Conservation (phyloP, 208 protist species). For the Trypanosoma cruzi region DNA sequence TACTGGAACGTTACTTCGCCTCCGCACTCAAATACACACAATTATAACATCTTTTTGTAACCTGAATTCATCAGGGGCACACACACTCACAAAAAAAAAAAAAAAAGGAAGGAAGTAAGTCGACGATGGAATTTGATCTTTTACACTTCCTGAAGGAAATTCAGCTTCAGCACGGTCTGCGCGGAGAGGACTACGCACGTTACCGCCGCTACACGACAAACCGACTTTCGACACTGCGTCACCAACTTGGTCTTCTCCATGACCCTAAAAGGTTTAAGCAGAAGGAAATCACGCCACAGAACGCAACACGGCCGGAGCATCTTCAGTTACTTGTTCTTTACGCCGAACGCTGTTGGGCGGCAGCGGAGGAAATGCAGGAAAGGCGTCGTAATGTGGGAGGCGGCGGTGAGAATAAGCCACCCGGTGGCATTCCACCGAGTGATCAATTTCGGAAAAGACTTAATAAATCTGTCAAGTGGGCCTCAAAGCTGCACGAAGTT, state of each 20-base stretch:
- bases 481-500: conserved; percentile 51
- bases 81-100: too few relatives aligned
- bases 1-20: too few relatives aligned
- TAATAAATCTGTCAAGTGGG: conserved; percentile 88
- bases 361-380: conserved; percentile 66
- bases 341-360: conserved; percentile 86
- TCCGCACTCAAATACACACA: too few relatives aligned
- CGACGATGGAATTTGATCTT: conserved; percentile 72
- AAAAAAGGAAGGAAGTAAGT: conserved; percentile 5
- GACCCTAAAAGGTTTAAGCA: conserved; percentile 81
- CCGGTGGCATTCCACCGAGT: conserved; percentile 59
- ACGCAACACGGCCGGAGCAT: conserved; percentile 61
- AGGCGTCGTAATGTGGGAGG: conserved; percentile 43
- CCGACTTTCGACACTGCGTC: conserved; percentile 71
- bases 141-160: conserved; percentile 82
- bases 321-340: conserved; percentile 81
- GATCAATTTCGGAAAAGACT: conserved; percentile 82
- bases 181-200: conserved; percentile 77
- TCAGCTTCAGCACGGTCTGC: conserved; percentile 87
- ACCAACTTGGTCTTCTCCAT: conserved; percentile 74
- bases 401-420: conserved; percentile 37
- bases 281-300: conserved; percentile 70
- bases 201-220: conserved; percentile 85
- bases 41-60: too few relatives aligned
- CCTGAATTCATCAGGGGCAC: too few relatives aligned